Conservation (phyloP, 1,284 basidiomycete genomes). For the Lignosus rhinocerotis region DNA sequence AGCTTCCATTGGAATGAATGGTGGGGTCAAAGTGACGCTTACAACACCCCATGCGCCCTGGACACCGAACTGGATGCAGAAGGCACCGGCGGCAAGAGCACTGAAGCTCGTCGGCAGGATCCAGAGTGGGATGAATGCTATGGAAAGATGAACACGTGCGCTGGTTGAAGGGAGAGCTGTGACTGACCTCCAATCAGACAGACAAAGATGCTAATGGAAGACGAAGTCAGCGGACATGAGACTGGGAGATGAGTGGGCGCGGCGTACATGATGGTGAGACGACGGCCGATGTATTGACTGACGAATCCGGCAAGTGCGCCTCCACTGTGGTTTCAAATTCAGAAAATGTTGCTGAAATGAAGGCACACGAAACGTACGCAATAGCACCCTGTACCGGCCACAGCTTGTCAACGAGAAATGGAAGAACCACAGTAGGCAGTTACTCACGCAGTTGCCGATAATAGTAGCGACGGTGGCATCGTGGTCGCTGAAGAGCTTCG, state of each 20-base stretch:
- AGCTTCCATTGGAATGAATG: not conserved
- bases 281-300: constrained; percentile 86
- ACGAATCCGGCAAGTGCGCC: constrained; percentile 77
- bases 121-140: constrained; percentile 80
- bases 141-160: not conserved
- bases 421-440: constrained; percentile 8
- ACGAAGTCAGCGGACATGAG: constrained; percentile 11
- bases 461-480: constrained; percentile 86
- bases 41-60: constrained; percentile 85
- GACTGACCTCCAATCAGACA: constrained; percentile 48
- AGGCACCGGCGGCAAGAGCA: constrained; percentile 74
- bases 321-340: constrained; percentile 45
- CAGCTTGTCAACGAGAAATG: constrained; percentile 1
- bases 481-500: constrained; percentile 59
- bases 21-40: constrained; percentile 8
- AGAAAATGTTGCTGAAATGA: constrained; percentile 18
- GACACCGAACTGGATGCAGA: constrained; percentile 85
- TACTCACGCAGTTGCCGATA: constrained; percentile 80
- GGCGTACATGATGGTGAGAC: constrained; percentile 79
- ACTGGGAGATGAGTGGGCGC: not conserved
- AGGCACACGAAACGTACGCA: constrained; percentile 40
- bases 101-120: constrained; percentile 73
- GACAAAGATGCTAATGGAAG: constrained; percentile 48
- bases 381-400: constrained; percentile 66
- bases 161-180: not conserved